Percentiles rank a stretch among this genome's conserved stretches.
phyloP scores from a whole-genome alignment of 257 asterid genomes.

The Solanum virginianum region DNA sequence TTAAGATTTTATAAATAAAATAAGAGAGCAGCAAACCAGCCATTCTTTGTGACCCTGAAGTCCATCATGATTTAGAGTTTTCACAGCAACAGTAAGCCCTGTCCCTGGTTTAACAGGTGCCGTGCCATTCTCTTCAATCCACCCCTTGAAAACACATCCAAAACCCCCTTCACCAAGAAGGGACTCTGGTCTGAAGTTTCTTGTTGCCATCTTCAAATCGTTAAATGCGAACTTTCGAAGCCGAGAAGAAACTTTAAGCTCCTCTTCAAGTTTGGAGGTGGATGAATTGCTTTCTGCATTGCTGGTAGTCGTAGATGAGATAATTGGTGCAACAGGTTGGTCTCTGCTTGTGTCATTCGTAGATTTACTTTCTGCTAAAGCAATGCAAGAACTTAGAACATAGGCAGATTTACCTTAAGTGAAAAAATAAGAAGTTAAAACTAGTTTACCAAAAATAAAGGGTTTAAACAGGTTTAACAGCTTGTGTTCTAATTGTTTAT shows the following conservation, averaged over 20 bases:
- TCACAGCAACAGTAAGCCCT: slow-evolving; percentile 96
- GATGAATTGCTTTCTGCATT: slow-evolving; percentile 64
- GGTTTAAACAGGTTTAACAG: neutral
- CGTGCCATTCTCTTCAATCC: slow-evolving; percentile 99
- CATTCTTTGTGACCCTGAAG: slow-evolving; percentile 99
- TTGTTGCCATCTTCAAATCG: slow-evolving; percentile 81
- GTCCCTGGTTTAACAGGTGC: slow-evolving; percentile 99
- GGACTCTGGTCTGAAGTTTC: slow-evolving; percentile 93
- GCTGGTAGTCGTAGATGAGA: slow-evolving; percentile 64
- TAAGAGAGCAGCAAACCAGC: slow-evolving; percentile 67
- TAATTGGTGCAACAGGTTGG: slow-evolving; percentile 49
- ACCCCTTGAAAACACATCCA: slow-evolving; percentile 96
- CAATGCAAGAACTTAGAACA: slow-evolving; percentile 13
- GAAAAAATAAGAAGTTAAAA: neutral
- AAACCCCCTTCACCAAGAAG: slow-evolving; percentile 99
- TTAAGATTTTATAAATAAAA: neutral
- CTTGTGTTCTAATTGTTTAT: neutral
- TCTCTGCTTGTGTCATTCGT: slow-evolving; percentile 51
- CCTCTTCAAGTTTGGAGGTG: slow-evolving; percentile 70
- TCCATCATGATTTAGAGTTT: slow-evolving; percentile 91
- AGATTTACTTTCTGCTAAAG: slow-evolving; percentile 51
- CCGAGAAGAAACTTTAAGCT: slow-evolving; percentile 72
- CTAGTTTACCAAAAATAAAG: neutral
- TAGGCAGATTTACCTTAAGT: neutral
- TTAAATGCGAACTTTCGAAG: slow-evolving; percentile 78